Evolutionary conservation across 176 grass and related monocot genomes (phyloP).

Genomic region (Hordeum vulgare): DNA sequence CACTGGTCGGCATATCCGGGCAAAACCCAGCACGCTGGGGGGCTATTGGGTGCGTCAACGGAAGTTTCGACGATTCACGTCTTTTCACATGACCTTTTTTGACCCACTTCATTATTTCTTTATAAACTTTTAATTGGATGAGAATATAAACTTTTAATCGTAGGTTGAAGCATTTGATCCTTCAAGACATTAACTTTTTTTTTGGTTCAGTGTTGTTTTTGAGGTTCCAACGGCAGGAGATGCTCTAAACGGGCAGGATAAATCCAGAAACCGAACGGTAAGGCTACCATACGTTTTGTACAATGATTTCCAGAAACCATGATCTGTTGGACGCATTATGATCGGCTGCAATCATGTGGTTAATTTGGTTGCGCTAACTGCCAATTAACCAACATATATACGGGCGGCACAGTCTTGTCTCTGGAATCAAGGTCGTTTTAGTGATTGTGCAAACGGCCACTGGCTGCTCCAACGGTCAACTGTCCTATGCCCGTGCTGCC

Average conservation of each 20-base stretch:
- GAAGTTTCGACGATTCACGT: no score
- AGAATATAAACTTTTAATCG: no score
- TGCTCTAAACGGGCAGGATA: not conserved
- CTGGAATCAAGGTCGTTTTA: not conserved
- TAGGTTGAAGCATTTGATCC: no score
- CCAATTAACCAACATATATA: not conserved
- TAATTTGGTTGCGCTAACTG: not conserved
- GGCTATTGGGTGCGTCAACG: no score
- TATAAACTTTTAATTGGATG: no score
- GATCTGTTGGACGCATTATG: slow-evolving; percentile 14
- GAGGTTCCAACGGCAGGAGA: no score
- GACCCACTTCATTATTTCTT: no score
- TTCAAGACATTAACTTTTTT: no score
- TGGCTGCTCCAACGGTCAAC: slow-evolving; percentile 6
- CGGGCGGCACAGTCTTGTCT: not conserved
- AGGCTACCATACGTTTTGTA: slow-evolving; percentile 8
- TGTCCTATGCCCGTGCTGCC: slow-evolving; percentile 27
- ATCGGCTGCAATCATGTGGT: not conserved
- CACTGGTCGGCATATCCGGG: no score
- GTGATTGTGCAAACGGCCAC: not conserved
- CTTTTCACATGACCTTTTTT: no score
- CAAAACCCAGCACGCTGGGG: no score
- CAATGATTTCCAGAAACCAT: not conserved
- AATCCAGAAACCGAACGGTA: not conserved
- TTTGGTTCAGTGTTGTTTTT: no score